A percentile compares a stretch with the other conserved stretches of the same genome.
Evolutionary conservation across 2,329 filamentous ascomycete genomes (phyloP).

Genomic region (Arthrobotrys pseudoclavata): DNA sequence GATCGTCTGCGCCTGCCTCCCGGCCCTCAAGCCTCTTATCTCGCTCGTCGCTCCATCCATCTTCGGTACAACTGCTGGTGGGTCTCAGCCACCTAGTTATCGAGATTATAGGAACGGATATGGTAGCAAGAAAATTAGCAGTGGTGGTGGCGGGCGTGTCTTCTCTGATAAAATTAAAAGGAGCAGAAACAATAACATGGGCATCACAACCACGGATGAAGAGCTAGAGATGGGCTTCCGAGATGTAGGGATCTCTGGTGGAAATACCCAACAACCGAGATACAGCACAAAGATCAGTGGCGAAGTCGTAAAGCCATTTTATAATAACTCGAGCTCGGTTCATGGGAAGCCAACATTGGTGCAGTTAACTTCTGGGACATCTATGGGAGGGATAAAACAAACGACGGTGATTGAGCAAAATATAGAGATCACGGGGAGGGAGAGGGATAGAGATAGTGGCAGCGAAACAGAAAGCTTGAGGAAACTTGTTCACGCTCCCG

Average conservation of each 20-base stretch:
- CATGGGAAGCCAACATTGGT: constrained; percentile 39
- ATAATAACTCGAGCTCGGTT: constrained; percentile 24
- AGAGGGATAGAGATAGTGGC: constrained; percentile 39
- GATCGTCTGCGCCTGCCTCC: constrained; percentile 66
- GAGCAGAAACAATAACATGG: constrained; percentile 16
- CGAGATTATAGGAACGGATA: constrained; percentile 39
- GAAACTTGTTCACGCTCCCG: constrained; percentile 45
- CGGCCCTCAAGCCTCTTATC: constrained; percentile 65
- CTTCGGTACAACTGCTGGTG: constrained; percentile 27
- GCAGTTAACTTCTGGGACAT: constrained; percentile 24
- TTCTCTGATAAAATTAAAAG: constrained; percentile 42
- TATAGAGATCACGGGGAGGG: constrained; percentile 19
- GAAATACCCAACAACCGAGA: constrained; percentile 5
- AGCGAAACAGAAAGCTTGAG: constrained; percentile 53
- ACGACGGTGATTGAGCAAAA: constrained; percentile 56
- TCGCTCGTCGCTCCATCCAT: constrained; percentile 44
- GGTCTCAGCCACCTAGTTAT: constrained; percentile 50
- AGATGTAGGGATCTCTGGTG: constrained; percentile 29
- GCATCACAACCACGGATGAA: constrained; percentile 40
- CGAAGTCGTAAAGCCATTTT: constrained; percentile 24
- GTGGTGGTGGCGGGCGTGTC: constrained; percentile 19
- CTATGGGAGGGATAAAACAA: constrained; percentile 54
- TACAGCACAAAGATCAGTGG: constrained; percentile 12
- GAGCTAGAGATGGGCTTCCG: constrained; percentile 44
- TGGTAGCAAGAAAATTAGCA: constrained; percentile 46